Base-by-base conservation (phyloP, 805 yeast species). In the Saturnispora hagleri region DNA sequence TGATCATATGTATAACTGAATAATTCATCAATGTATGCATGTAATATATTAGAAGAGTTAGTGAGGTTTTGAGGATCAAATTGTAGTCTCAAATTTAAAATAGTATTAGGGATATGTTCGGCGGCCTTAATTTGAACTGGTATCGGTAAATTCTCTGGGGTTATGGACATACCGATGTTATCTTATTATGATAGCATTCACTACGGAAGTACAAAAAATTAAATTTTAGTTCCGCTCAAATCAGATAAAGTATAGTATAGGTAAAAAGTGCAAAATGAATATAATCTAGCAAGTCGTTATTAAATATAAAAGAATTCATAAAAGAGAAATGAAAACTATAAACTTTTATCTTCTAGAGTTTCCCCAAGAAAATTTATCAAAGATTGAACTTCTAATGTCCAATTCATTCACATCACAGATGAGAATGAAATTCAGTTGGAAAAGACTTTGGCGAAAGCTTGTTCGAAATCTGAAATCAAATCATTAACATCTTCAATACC, bases 401-500 rank as follows among this genome's bases (percentile, higher is more conserved):
- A 38, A 12, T 38, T 38, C 2, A 38, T 18, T 20, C 24, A 18
- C 42, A 38, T 38, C 42, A 38, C 42, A 38, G 42, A 38, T 38
- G 42, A 20, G 24, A 38, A 38, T 38, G 12, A 41, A 41, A 24
- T 3, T 41, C 24, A 41, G 18, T 41, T 41, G 34, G 48, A 62
- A 61, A 75, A 84, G 44, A 83, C 86, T 46, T 69, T 70, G 62
- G 78, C 77, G 72, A 93, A 87, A 35, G 97, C 78, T 70, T 87
- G 89, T 62, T 89, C 89, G 61, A 89, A 83, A 69, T 91, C 98
- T 17, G 72, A 88, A 68, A 89, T 86, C 61, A 91, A 80, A 65
- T 91, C 98, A 58, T 89, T 96, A 63, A 89, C 85, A 67, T 79
- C 82, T 73, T 90, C 98, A 50, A 89, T 84, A 65, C 98, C 98